Conservation (phyloP, 805 yeast species). For the Ogataea kodamae region DNA sequence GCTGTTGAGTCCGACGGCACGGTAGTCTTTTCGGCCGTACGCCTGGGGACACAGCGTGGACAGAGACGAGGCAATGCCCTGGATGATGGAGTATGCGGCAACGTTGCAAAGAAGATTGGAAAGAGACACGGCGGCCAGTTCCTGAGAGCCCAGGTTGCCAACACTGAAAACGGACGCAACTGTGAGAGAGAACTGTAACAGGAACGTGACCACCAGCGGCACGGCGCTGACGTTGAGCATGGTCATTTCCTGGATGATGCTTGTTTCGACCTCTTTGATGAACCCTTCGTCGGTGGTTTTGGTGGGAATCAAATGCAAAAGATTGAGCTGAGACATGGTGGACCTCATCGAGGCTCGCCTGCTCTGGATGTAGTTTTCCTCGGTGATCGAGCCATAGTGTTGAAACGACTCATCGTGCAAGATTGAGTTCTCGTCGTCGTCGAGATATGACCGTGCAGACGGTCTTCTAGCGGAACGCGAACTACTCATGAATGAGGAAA, state of each 20-base stretch:
- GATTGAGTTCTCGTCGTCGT: conserved; percentile 13
- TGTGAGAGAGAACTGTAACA: conserved; percentile 52
- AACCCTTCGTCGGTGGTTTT: conserved; percentile 24
- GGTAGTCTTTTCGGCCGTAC: conserved; percentile 50
- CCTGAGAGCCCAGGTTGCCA: conserved; percentile 58
- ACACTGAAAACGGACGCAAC: conserved; percentile 53
- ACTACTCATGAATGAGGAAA: conserved; percentile 2
- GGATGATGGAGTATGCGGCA: conserved; percentile 52
- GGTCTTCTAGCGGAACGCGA: conserved; percentile 11
- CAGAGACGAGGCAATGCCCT: conserved; percentile 54
- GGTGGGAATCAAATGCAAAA: conserved; percentile 22
- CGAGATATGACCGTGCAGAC: conserved; percentile 11
- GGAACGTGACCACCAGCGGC: conserved; percentile 50
- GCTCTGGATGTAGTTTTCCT: conserved; percentile 24
- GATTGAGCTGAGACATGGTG: conserved; percentile 12
- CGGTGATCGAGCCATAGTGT: conserved; percentile 24
- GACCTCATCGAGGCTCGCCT: conserved; percentile 30
- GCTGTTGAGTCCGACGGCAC: conserved; percentile 47
- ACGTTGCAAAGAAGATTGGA: conserved; percentile 56
- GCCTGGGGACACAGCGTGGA: conserved; percentile 62
- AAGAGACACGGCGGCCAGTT: conserved; percentile 56
- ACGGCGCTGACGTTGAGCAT: conserved; percentile 42
- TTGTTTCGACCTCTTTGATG: conserved; percentile 41
- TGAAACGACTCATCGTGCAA: conserved; percentile 19
- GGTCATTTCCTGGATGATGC: conserved; percentile 33